Conservation (phyloP, 1,139 yeast species). For the Lodderomyces pseudojiufengensis region DNA sequence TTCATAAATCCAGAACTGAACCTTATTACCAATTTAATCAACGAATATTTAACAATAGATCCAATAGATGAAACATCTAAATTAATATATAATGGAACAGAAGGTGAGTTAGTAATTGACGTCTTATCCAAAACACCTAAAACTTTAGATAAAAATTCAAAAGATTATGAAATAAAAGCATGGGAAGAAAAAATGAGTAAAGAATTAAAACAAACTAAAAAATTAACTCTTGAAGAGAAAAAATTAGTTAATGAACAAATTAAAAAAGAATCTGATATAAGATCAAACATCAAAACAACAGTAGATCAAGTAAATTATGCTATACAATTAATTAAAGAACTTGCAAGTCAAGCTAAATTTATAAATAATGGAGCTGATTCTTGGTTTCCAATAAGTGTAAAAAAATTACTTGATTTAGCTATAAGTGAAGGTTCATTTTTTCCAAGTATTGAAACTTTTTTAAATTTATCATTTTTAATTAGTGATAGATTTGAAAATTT, state of each 20-base stretch:
- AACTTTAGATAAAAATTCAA: conserved; percentile 55
- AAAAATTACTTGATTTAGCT: conserved; percentile 41
- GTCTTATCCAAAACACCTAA: conserved; percentile 44
- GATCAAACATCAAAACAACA: conserved; percentile 40
- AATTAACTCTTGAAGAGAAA: conserved; percentile 76
- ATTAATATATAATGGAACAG: conserved; percentile 61
- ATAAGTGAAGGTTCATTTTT: conserved; percentile 14
- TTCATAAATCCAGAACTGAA: conserved; percentile 66
- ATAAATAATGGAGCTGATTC: conserved; percentile 65
- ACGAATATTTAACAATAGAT: conserved; percentile 32
- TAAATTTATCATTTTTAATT: conserved; percentile 39
- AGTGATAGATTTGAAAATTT: conserved; percentile 50
- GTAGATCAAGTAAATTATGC: conserved; percentile 45
- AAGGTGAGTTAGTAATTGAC: conserved; percentile 68
- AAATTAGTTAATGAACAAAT: conserved; percentile 57
- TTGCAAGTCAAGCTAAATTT: conserved; percentile 45
- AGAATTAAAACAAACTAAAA: conserved; percentile 52
- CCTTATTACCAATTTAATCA: conserved; percentile 47
- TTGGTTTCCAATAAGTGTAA: conserved; percentile 72
- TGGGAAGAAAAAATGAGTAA: conserved; percentile 88
- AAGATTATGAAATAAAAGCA: conserved; percentile 77
- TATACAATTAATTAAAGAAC: conserved; percentile 48
- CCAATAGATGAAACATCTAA: conserved; percentile 32
- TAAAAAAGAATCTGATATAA: conserved; percentile 52
- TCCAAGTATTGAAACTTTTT: conserved; percentile 34